phyloP scores from a whole-genome alignment of 2,329 filamentous ascomycete species.

The Alternaria alternata region DNA sequence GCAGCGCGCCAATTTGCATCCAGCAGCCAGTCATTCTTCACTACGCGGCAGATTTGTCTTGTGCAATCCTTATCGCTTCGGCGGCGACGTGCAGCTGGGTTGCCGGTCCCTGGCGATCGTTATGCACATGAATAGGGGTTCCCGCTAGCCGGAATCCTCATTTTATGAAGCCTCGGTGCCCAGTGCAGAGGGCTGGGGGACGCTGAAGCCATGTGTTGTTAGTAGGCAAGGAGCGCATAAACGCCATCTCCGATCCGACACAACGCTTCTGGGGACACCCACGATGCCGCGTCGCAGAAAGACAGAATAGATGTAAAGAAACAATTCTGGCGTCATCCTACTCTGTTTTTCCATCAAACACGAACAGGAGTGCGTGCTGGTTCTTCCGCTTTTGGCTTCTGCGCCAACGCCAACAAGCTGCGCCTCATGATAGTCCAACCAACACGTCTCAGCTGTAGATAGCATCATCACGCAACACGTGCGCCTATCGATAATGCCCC shows the following conservation, averaged over 20 bases:
- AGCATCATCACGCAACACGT: not conserved
- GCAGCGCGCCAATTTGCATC: slow-evolving; percentile 8
- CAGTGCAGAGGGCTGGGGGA: slow-evolving; percentile 11
- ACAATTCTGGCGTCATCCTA: not conserved
- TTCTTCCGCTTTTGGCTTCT: not conserved
- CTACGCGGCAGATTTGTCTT: not conserved
- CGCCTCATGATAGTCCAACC: not conserved
- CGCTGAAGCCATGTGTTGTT: slow-evolving; percentile 13
- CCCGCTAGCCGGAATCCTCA: slow-evolving; percentile 20
- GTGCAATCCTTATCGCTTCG: not conserved
- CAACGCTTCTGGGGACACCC: slow-evolving; percentile 19
- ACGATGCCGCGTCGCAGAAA: slow-evolving; percentile 20
- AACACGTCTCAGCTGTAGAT: not conserved
- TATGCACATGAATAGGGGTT: slow-evolving; percentile 14
- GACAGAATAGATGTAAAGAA: not conserved
- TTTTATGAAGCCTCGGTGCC: slow-evolving; percentile 16
- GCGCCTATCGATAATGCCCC: slow-evolving; percentile 15
- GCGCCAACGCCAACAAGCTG: not conserved
- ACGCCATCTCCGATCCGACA: slow-evolving; percentile 19
- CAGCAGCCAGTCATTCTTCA: not conserved
- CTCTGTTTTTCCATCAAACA: slow-evolving; percentile 3
- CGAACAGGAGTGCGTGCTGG: not conserved
- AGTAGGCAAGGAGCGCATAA: slow-evolving; percentile 17
- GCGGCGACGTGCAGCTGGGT: slow-evolving; percentile 7
- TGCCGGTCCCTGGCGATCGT: slow-evolving; percentile 1